Evolutionary conservation across 2,329 filamentous ascomycete genomes (phyloP).

Genomic region (Botrytis fabae): DNA sequence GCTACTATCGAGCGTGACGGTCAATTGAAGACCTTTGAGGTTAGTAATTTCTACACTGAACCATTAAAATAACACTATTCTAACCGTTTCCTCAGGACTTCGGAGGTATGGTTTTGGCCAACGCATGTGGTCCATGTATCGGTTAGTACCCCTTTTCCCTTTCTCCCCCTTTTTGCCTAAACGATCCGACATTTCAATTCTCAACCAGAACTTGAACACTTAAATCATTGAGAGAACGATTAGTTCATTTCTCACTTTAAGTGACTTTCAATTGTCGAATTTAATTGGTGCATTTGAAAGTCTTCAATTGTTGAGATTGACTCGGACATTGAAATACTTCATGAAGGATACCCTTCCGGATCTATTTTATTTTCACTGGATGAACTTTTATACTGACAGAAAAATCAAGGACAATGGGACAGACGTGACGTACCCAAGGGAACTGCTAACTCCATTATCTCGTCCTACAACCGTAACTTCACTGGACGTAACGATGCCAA

Average conservation of each 20-base stretch:
- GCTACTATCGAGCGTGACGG: conserved; percentile 81
- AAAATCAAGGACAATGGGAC: conserved; percentile 85
- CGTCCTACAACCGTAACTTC: conserved; percentile 99
- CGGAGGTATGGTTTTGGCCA: conserved; percentile 90
- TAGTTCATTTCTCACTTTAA: background rate
- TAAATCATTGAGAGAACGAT: background rate
- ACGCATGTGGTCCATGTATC: conserved; percentile 91
- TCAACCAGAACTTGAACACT: background rate
- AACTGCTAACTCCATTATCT: conserved; percentile 92
- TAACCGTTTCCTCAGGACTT: conserved; percentile 57
- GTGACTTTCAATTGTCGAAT: background rate
- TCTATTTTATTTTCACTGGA: background rate
- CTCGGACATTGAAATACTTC: background rate
- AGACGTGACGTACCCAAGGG: conserved; percentile 70
- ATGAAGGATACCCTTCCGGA: background rate
- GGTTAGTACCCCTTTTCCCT: conserved; percentile 46
- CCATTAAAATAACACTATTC: background rate
- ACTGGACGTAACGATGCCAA: conserved; percentile 97
- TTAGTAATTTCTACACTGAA: background rate
- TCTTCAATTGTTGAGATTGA: background rate
- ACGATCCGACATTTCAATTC: background rate
- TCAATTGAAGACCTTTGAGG: conserved; percentile 87
- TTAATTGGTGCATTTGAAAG: background rate
- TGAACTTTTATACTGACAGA: conserved; percentile 22
- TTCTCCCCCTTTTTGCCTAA: background rate